A percentile compares a stretch with the other conserved stretches of the same genome.
Conservation (phyloP, 805 yeast species). For the Candida ficus region DNA sequence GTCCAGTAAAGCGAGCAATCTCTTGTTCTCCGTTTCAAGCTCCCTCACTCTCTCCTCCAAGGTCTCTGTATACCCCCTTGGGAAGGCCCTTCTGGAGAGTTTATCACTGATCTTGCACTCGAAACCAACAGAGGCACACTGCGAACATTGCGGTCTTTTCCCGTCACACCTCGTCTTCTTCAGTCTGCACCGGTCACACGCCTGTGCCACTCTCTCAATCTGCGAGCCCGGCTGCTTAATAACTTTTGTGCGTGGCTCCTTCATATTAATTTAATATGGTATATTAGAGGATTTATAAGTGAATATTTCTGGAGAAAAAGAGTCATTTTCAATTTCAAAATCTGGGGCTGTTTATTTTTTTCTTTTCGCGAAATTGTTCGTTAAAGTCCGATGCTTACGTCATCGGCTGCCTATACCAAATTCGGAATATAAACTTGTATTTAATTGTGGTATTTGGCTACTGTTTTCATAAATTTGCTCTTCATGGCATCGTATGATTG, state of each 20-base stretch:
- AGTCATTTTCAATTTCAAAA: neutral
- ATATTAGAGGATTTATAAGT: neutral
- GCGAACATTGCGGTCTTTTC: conserved; percentile 64
- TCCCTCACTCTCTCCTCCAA: conserved; percentile 85
- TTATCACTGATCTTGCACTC: conserved; percentile 87
- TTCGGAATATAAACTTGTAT: no score
- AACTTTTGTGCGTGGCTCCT: conserved; percentile 32
- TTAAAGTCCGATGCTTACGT: neutral
- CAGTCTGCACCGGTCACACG: conserved; percentile 84
- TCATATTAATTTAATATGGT: neutral
- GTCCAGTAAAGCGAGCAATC: conserved; percentile 58
- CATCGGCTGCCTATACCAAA: no score
- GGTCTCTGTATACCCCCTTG: conserved; percentile 89
- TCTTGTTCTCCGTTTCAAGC: conserved; percentile 73
- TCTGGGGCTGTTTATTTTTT: no score
- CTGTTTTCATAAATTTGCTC: no score
- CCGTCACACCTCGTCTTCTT: conserved; percentile 81
- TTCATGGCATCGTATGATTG: no score
- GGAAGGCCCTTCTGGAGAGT: conserved; percentile 80
- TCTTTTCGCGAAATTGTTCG: no score
- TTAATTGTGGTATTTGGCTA: no score
- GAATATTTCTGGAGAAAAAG: neutral
- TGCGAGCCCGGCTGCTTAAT: conserved; percentile 67
- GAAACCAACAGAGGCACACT: conserved; percentile 79
- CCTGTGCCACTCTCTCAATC: conserved; percentile 75